Base-by-base conservation (phyloP, 73 alveolate species). In the Blepharisma japonicum region DNA sequence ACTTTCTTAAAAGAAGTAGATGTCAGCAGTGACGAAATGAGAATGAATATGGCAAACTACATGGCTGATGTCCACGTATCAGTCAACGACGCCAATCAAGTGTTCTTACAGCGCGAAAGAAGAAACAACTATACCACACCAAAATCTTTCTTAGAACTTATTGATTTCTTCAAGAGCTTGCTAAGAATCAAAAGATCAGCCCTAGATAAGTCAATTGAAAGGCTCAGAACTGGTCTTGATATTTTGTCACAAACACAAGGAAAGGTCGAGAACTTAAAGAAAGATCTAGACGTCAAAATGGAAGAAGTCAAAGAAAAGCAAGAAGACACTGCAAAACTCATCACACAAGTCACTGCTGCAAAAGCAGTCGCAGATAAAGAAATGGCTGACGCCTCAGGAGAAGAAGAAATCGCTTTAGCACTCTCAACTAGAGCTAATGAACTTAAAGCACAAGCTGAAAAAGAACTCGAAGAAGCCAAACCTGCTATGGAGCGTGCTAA, bases 81-180 rank as follows among this genome's bases (percentile, higher is more conserved):
- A 20, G 97, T 97, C 70, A 97, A 94, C 72, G 94, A 81, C 38
- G 98, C 99, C 55, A 97, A 97, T 87, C 87, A 86, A 56, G 91
- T 92, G 67, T 97, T 86, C 90, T 85, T 97, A 80, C 45, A 55
- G 50, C 71, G 80, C n/a, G 93, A 86, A 78, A 89, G 99, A 88
- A 91, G 99, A 87, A 92, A 89, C 92, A 98, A 98, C 93, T 98
- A 98, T 89, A 96, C 99, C 45, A 98, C 99, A 11, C 99, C 99
- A n/a, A 98, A 98, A 83, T 92, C 99, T 55, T 98, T 95, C 94
- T 86, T 98, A 81, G 99, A 98, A 84, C 88, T 98, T 72, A 97
- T 98, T 76, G 97, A 88, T 53, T 97, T 94, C 96, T 97, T 95
- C 92, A 97, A 91, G 89, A 84, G 85, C 84, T 91, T 97, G 83